Evolutionary conservation across 345 rosid species (phyloP).

Genomic region (Acer yangbiense): DNA sequence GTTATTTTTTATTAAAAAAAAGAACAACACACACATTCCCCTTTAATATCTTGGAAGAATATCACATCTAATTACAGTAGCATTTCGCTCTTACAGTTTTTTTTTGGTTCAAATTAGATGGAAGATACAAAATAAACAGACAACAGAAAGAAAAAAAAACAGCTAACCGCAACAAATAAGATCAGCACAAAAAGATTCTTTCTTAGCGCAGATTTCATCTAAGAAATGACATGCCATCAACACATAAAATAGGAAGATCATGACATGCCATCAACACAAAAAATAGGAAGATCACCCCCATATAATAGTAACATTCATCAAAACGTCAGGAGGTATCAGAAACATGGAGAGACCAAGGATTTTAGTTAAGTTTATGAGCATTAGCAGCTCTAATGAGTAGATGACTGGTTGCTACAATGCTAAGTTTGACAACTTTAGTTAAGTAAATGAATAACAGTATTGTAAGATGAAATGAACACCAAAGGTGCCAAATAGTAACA

Average conservation of each 20-base stretch:
- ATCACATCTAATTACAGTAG: neutral
- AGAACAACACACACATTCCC: neutral
- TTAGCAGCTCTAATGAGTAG: no score
- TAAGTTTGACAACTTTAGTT: no score
- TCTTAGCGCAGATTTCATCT: neutral
- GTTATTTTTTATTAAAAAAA: neutral
- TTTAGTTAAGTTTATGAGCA: no score
- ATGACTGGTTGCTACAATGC: no score
- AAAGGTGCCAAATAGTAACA: no score
- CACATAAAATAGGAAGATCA: neutral
- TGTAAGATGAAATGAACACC: no score
- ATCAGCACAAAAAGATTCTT: neutral
- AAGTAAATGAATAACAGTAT: no score
- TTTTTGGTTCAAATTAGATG: no score
- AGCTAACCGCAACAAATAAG: neutral
- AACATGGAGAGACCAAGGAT: no score
- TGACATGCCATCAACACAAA: neutral
- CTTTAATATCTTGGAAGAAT: slow-evolving; percentile 2
- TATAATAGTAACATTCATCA: neutral
- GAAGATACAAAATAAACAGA: neutral
- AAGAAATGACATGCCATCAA: neutral
- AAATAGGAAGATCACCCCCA: no score
- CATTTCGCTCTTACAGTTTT: neutral
- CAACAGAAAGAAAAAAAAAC: neutral
- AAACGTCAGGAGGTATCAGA: no score